Conservation (phyloP, 345 rosid species). For the Gossypium stocksii region DNA sequence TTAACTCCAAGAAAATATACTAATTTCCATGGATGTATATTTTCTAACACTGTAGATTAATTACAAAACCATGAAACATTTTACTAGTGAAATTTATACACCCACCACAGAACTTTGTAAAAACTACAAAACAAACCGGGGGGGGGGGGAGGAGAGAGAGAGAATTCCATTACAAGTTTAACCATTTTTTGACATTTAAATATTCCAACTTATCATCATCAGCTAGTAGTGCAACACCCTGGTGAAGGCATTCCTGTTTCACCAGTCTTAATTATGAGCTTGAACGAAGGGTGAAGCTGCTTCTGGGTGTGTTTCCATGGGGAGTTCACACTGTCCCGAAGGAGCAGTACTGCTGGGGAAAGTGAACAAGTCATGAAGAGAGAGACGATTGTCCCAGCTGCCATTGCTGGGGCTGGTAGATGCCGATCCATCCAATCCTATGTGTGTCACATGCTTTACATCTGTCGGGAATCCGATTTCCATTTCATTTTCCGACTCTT, state of each 20-base stretch:
- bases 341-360: conserved; percentile 4
- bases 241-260: background rate
- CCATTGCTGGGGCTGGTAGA: background rate
- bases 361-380: background rate
- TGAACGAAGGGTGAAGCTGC: conserved; percentile 7
- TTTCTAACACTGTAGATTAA: background rate
- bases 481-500: conserved; percentile 36
- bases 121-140: background rate
- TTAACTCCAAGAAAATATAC: background rate
- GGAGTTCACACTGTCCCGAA: conserved; percentile 17
- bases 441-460: conserved; percentile 75
- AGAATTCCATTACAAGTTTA: background rate
- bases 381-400: background rate
- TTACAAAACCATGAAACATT: background rate
- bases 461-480: conserved; percentile 78
- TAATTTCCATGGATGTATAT: background rate
- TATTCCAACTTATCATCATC: background rate
- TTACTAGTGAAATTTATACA: background rate
- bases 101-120: background rate
- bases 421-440: conserved; percentile 50
- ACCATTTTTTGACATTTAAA: conserved; percentile 7
- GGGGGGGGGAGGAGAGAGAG: background rate
- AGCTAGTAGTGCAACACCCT: background rate
- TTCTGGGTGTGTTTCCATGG: conserved; percentile 14
- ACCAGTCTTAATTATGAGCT: background rate